phyloP scores from a whole-genome alignment of 305 asterid species.

The Rubia occidens region DNA sequence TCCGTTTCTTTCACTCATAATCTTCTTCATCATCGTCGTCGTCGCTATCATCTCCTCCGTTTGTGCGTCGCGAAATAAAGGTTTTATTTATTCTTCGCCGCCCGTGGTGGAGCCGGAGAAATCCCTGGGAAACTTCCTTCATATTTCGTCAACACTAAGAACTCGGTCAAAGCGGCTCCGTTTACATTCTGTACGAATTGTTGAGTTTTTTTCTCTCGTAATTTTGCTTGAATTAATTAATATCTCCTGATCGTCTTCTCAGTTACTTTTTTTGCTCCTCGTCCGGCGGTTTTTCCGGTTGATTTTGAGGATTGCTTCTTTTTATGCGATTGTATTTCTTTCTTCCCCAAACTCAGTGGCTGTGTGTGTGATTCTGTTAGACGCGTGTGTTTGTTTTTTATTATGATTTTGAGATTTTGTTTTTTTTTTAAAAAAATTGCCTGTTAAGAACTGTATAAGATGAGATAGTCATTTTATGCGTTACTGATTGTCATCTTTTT shows the following conservation, averaged over 20 bases:
- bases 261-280: neutral
- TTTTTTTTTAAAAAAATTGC: neutral
- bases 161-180: neutral
- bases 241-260: neutral
- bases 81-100: neutral
- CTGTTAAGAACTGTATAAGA: neutral
- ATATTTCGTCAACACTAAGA: neutral
- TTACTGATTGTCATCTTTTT: neutral
- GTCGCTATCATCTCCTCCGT: slow-evolving; percentile 2
- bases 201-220: neutral
- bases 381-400: neutral
- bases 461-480: neutral
- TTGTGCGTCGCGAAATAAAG: slow-evolving; percentile 1
- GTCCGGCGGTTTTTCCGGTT: neutral
- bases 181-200: neutral
- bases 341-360: neutral
- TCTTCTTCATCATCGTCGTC: neutral
- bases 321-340: neutral
- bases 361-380: neutral
- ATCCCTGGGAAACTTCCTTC: slow-evolving; percentile 5
- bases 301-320: neutral
- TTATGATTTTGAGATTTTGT: neutral
- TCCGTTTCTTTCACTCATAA: slow-evolving; percentile 4
- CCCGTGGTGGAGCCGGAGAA: neutral
- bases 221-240: neutral